Conservation (phyloP, 208 protist genomes). For the Trypanosoma melophagium region DNA sequence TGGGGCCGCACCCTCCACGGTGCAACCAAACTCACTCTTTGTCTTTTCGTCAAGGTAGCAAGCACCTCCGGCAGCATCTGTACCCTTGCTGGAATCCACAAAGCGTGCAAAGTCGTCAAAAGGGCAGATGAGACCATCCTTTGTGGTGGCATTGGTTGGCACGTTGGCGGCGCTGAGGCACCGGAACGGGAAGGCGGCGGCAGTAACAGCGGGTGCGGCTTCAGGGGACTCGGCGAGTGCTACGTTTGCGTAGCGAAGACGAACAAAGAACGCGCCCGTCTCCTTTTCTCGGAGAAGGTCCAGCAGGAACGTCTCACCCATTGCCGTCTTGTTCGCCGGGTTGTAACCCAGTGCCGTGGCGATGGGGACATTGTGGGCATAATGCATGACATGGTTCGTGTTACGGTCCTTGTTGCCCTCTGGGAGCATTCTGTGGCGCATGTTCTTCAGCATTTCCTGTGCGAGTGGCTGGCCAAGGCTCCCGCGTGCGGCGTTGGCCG, state of each 20-base stretch:
- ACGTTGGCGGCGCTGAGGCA: constrained; percentile 17
- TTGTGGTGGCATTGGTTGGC: constrained; percentile 5
- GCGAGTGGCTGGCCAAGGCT: constrained; percentile 23
- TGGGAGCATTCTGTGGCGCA: constrained; percentile 21
- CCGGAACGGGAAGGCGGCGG: constrained; percentile 25
- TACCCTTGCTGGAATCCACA: constrained; percentile 17
- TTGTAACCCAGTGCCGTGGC: constrained; percentile 15
- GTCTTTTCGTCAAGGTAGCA: constrained; percentile 19
- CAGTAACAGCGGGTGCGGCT: background rate
- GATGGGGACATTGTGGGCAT: constrained; percentile 18
- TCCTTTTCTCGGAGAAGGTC: constrained; percentile 23
- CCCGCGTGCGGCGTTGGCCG: constrained; percentile 1
- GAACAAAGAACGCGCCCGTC: constrained; percentile 26
- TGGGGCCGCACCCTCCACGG: constrained; percentile 11
- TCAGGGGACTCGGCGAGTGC: background rate
- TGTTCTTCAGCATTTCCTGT: constrained; percentile 20
- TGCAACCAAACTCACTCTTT: background rate
- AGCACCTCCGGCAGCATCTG: constrained; percentile 1
- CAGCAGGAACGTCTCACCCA: constrained; percentile 27
- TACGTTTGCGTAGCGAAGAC: constrained; percentile 14
- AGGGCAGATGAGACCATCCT: constrained; percentile 18
- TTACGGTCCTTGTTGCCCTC: background rate
- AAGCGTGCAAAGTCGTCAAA: constrained; percentile 31
- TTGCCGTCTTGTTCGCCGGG: background rate
- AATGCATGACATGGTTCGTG: constrained; percentile 6